Evolutionary conservation across 805 yeast species (phyloP), one percentile per base, ranked within the genome.

Genomic region (Maudiozyma barnettii): DNA sequence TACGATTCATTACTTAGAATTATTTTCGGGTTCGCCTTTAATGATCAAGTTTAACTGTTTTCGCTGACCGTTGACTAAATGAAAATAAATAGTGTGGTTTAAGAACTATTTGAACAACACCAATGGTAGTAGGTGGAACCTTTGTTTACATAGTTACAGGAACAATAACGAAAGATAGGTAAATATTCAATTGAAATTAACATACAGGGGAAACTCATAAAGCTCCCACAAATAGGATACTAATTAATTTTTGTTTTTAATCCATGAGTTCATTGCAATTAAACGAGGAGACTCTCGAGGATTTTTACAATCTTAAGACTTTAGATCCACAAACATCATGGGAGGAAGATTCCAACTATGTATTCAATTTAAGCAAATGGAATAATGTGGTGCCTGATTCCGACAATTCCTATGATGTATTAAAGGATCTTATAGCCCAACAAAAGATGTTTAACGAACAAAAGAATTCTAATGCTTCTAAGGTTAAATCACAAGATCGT

Each of bases 301-400:
- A 61, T 3, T 69, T 69, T 40, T 78, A 77, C 54, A 74, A 73
- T 45, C 56, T 78, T 42, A 67, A 61, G 37, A 67, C 77, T 0
- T 53, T 71, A 21, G 49, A 65, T 33, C 82, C 82, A 0, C 50
- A 51, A 5, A 48, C 50, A 9, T 63, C 69, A 1, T 71, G 74
- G 74, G 51, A 45, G 1, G 58, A 59, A 5, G 69, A 65, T 39
- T 64, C 71, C 10, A 56, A 59, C 9, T 49, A 54, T 7, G 50
- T 56, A 19, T 55, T 57, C 35, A 54, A 59, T 30, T 56, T 54
- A 39, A 51, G 47, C 22, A 59, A 51, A 48, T 59, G 53, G 54
- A 59, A 58, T 30, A 53, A 57, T 38, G 52, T 39, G 9, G 52
- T 50, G 14, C 54, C 59, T n/a, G 51, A 53, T 23, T 54, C 54